A percentile compares a stretch with the other conserved stretches of the same genome.
These are phyloP conservation scores for Verticillium longisporum DNA, from an alignment of 2,329 filamentous ascomycete genomes.

Conservation along the genomic window DNA sequence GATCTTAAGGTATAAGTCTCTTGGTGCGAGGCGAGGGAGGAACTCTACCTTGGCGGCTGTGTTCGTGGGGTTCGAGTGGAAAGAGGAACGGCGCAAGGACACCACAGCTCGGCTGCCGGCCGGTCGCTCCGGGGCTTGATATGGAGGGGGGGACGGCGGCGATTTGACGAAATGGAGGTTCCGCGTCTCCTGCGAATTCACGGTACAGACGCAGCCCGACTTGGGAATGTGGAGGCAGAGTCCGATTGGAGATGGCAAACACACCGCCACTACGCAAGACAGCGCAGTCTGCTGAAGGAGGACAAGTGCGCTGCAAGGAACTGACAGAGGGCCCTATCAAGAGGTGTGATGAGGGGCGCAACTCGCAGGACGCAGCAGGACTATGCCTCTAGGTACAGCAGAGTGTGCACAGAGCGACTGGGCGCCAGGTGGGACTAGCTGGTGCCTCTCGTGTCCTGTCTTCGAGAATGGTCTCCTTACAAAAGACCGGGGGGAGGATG, in stretches of 20 bases:
- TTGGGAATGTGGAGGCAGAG: neutral
- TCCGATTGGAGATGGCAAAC: neutral
- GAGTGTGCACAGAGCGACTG: neutral
- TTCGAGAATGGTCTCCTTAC: neutral
- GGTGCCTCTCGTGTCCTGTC: neutral
- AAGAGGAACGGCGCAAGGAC: neutral
- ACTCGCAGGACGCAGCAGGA: neutral
- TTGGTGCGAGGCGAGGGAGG: neutral
- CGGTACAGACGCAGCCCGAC: neutral
- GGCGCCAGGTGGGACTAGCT: constrained; percentile 5
- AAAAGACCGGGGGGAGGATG: neutral
- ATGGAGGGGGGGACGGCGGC: neutral
- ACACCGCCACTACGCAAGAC: neutral
- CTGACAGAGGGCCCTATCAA: neutral
- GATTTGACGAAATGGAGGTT: neutral
- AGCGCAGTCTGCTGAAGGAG: neutral
- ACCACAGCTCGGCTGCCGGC: neutral
- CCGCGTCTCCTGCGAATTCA: neutral
- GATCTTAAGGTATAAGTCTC: neutral
- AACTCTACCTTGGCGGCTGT: neutral
- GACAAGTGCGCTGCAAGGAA: neutral
- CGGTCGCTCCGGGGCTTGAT: neutral
- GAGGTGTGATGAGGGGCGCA: neutral
- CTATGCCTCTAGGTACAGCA: neutral
- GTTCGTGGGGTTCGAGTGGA: neutral